Evolutionary conservation across 2,329 filamentous ascomycete species (phyloP), one percentile per base, ranked within the genome.

Genomic region (Diaporthe nobilis): DNA sequence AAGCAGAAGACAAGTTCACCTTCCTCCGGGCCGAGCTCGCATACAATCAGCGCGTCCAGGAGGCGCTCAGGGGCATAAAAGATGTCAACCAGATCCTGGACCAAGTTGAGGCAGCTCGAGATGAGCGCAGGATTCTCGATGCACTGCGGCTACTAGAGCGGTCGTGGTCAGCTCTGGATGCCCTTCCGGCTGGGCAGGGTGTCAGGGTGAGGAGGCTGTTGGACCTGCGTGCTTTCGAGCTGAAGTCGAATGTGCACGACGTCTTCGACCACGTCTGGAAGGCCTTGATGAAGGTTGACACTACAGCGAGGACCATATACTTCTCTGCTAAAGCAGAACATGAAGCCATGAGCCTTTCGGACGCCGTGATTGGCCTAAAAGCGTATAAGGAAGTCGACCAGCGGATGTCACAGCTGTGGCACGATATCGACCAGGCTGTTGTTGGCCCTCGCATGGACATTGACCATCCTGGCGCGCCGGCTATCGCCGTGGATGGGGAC

Each of bases 241-340:
- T 98, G 74, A 92, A 92, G 77, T 88, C 89, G 2, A 88, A 90
- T 28, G 89, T 97, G 31, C 89, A 92, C 75, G 90, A 93, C 55
- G 90, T 91, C 12, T 89, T 97, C 53, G 89, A 91, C 58, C 87
- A 88, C 73, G 89, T 92, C n/a, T 98, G 95, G 95, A 90, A 90
- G 75, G 86, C 88, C 0, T 86, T 96, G 58, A 86, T 98, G 17
- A 84, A 87, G 1, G 84, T 95, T 25, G 91, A 96, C 80, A 83
- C 86, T 0, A 86, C 90, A 31, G 84, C 86, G 12, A 85, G 87
- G 12, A 87, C 84, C 61, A 84, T 97, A 10, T 88, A 86, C 0
- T 88, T 97, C 47, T 86, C 85, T 37, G 85, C 88, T 17, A 84
- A 84, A 25, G 84, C 87, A 37, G 82, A 90, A 82, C 89, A 86